Evolutionary conservation across 805 yeast genomes (phyloP), one percentile per base, ranked within the genome.

Genomic region (Barnettozyma sp.): DNA sequence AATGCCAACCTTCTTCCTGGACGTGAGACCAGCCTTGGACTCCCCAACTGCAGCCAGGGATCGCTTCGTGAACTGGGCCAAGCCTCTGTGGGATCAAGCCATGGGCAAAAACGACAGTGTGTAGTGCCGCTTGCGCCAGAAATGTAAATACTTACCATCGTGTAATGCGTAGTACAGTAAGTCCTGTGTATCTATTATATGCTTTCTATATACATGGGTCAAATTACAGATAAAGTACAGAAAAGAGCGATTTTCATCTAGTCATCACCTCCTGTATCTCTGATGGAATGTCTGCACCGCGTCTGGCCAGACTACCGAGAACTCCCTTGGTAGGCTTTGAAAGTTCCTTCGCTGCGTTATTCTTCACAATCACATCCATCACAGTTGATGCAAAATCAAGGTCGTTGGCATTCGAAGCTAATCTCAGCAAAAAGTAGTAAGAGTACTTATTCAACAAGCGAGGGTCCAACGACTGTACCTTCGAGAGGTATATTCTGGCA

Each of bases 11-110:
- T 92, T 92, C 57, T 78, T 76, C 59, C 70, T 94, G 44, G 98
- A 92, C 60, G 96, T 94, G 13, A 76, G 99, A 48, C 98, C 98
- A 1, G 98, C 95, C 1, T 63, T 87, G 43, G 98, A 92, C 58
- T 68, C 68, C 40, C 49, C 76, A 1, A 59, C 63, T 1, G 79
- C 69, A 46, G 85, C 79, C 3, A 50, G 56, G 36, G 97, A 87
- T 55, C 70, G 97, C 42, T 62, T 82, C 35, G 58, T 58, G 16
- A 79, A 71, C 48, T 84, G 88, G 80, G 62, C 77, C 33, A 65
- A 68, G 34, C 86, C 87, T 10, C 54, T 73, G 28, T 73, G 82
- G 76, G 68, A 72, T 45, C 68, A 76, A 54, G 94, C 94, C 12
- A 65, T 83, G 75, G 55, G 52, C 4, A 34, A 40, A 21, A 29